Evolutionary conservation across 1,284 basidiomycete genomes (phyloP).

Genomic region (Tilletia setariae): DNA sequence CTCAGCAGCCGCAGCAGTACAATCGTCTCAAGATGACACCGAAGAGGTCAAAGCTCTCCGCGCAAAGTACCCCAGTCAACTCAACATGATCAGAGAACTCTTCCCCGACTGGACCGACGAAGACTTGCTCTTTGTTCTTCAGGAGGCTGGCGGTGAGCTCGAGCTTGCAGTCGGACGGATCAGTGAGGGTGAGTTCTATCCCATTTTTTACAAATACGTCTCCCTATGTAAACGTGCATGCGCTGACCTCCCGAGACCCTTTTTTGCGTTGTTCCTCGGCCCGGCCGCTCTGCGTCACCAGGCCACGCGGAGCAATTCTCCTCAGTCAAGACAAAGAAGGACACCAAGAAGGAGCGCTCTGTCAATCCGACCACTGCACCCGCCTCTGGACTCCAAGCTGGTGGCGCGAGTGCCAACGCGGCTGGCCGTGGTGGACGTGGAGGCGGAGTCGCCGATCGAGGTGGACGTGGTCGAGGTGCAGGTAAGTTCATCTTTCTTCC

Average conservation of each 20-base stretch:
- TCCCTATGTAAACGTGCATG: no score
- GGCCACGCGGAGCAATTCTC: slow-evolving; percentile 80
- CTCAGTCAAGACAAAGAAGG: slow-evolving; percentile 78
- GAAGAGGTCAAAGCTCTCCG: slow-evolving; percentile 49
- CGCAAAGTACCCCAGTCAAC: slow-evolving; percentile 55
- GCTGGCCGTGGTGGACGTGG: slow-evolving; percentile 28
- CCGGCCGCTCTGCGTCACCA: no score
- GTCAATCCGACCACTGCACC: slow-evolving; percentile 19
- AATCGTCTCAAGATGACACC: slow-evolving; percentile 36
- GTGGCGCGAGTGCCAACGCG: neutral
- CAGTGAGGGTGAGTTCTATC: slow-evolving; percentile 69
- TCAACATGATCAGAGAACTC: slow-evolving; percentile 67
- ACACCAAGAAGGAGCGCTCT: slow-evolving; percentile 43
- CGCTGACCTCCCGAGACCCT: neutral
- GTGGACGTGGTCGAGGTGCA: slow-evolving; percentile 27
- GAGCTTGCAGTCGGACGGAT: slow-evolving; percentile 73
- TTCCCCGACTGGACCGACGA: slow-evolving; percentile 76
- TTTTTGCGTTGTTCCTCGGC: no score
- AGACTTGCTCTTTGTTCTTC: slow-evolving; percentile 72
- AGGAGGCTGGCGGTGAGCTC: slow-evolving; percentile 71
- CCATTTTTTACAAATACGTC: no score
- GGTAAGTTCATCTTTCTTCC: neutral
- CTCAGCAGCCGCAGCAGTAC: slow-evolving; percentile 28
- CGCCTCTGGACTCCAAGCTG: slow-evolving; percentile 16
- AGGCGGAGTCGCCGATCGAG: slow-evolving; percentile 32